phyloP scores from a whole-genome alignment of 2,329 filamentous ascomycete species.

The Fusarium sterilihyphosum region DNA sequence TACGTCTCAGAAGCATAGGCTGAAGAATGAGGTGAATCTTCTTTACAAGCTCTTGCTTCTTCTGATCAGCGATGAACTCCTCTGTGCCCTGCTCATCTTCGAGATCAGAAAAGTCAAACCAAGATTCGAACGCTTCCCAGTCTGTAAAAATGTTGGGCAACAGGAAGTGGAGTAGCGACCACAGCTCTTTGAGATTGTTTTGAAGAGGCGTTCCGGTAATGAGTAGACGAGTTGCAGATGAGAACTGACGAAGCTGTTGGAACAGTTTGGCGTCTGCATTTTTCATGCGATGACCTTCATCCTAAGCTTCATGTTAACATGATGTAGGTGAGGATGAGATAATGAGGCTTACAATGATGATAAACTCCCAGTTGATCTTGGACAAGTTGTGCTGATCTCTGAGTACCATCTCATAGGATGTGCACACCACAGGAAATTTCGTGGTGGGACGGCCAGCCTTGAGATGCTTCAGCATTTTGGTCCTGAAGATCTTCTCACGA shows the following conservation, averaged over 20 bases:
- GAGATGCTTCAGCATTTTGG: conserved; percentile 76
- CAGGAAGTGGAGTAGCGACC: conserved; percentile 94
- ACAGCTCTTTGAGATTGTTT: conserved; percentile 94
- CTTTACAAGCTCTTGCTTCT: conserved; percentile 62
- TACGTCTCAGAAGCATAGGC: conserved; percentile 84
- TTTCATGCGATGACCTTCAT: conserved; percentile 97
- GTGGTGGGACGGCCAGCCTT: conserved; percentile 65
- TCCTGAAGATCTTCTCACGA: conserved; percentile 78
- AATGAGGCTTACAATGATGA: conserved; percentile 77
- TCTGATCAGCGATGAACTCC: conserved; percentile 80
- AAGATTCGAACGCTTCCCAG: conserved; percentile 90
- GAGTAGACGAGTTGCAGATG: conserved; percentile 87
- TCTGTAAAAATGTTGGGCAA: conserved; percentile 93
- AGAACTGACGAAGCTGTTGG: conserved; percentile 86
- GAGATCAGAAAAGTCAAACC: conserved; percentile 96
- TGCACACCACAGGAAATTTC: conserved; percentile 91
- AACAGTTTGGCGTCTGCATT: conserved; percentile 95
- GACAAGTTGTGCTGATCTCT: conserved; percentile 84
- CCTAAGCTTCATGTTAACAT: conserved; percentile 57
- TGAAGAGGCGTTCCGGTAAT: conserved; percentile 96
- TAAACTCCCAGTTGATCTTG: conserved; percentile 94
- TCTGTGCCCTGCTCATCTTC: conserved; percentile 83
- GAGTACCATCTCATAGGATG: conserved; percentile 95
- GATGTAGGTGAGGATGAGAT: fast-evolving
- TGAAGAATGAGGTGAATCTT: conserved; percentile 95